Base-by-base conservation (phyloP, 345 rosid species). In the Draba incana region DNA sequence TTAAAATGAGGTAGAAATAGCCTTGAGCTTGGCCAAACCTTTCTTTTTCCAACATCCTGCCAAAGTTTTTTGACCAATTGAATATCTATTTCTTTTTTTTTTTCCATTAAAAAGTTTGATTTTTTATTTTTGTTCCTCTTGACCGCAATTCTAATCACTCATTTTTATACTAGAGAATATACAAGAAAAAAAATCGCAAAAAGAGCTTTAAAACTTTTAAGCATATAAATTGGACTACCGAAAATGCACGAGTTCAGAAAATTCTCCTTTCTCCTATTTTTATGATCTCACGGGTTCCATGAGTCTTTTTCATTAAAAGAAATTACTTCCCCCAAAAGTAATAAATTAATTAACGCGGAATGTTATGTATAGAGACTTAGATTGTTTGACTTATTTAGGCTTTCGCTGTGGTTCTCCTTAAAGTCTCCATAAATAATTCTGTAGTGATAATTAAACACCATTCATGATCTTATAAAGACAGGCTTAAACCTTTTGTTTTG, bases 171-270 rank as follows among this genome's bases (percentile, higher is more conserved):
- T 15, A 20, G 5, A 33, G 35, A 62, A 15, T 44, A 8, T 28
- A 15, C 2, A 28, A 28, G 6, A 7, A 41, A 8, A 23, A 38
- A n/a, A 10, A 2, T 4, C 2, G 9, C 12, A 3, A 23, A 33
- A 62, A 37, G 2, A 43, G 13, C 31, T 8, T 35, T 33, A 6
- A 33, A 6, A 5, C 2, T 33, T 31, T 31, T 33, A 2, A 33
- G 37, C 8, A 33, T 33, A 33, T 33, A 35, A 54, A 31, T 54
- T 4, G 8, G 42, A 31, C 59, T 54, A 14, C 27, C 10, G 13
- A 15, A 50, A 43, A 42, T 45, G 65, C 57, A 57, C 37, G 46
- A 24, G 57, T 68, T 39, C 48, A 16, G 35, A 59, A 5, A 0
- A 43, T 45, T 66, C 16, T 12, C 14, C 8, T 15, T 27, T 28